Evolutionary conservation across 495 filamentous ascomycete species (phyloP), one percentile per base, ranked within the genome.

Genomic region (Tuber umbilicatum): DNA sequence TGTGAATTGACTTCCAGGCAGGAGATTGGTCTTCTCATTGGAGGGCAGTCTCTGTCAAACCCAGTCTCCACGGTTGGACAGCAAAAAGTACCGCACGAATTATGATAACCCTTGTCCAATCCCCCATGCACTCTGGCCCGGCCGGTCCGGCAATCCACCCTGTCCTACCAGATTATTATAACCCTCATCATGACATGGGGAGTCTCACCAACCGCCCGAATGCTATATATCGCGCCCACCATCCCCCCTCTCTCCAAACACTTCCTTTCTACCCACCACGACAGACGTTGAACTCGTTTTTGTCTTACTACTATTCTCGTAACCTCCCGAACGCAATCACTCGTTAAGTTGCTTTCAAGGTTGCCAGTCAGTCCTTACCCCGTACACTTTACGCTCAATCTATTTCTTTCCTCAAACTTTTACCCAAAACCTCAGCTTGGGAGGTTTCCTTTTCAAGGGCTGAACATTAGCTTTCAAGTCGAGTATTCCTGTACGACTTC

Each of bases 321-420:
- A 72, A 60, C 73, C 73, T 70, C 73, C 74, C 76, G 77, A 74
- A 76, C 68, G 80, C 78, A 80, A 82, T 82, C 80, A 82, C 81
- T 82, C 81, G 67, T 80, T 82, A 76, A 76, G 75, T 64, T 82
- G 77, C 80, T 80, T 82, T 79, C 80, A 74, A 80, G 70, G 70
- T 74, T 73, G 67, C 74, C 35, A 73, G 72, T 64, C 55, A 2
- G 27, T 64, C 55, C 2, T 64, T 64, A 64, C 55, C 55, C 55
- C 55, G 7, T 17, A 64, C 55, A 64, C 27, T 35, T 64, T 64
- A 16, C 27, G 6, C 12, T 12, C 12, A 7, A 6, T 35, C n/a
- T 60, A 10, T 55, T 55, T n/a, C 27, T 35, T 64, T 31, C n/a
- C 16, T 47, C 45, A 12, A 31, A 43, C 42, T 16, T 43, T 21